Base-by-base conservation (phyloP, 305 asterid genomes). In the Fraxinus dipetala region DNA sequence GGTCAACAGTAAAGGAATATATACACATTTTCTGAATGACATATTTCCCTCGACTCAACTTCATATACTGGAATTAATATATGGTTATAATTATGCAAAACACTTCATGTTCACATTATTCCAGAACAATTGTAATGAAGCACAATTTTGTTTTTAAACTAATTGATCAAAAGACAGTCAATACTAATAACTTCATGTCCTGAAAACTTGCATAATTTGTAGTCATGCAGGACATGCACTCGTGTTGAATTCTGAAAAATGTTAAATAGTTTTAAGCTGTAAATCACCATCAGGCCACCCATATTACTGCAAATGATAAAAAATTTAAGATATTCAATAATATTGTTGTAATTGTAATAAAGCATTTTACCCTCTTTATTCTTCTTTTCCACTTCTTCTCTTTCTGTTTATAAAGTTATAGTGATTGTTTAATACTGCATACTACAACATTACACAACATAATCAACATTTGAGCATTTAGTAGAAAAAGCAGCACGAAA, bases 1-100 rank as follows among this genome's bases (percentile, higher is more conserved):
- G 95, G 89, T 83, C 86, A 88, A 82, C 85, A 13, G 22, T 30
- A n/a, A 30, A 69, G 40, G n/a, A 69, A 14, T 69, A 11, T 30
- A 30, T 69, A 30, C 22, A 14, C 75, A 31, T 30, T 28, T 69
- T 69, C 36, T 28, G 38, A 18, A 28, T 67, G 40, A 30, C 40
- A 30, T 30, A 30, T 14, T 30, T 0, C 24, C 75, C 38, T 4
- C 18, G 8, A 30, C 16, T 69, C 22, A 69, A 69, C 10, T 69
- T 14, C n/a, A 69, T 28, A 30, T 31, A 31, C 9, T 11, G 20
- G 18, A 28, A 28, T 5, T 69, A 13, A 69, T 30, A 22, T 16
- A 51, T 51, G 20, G 22, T 51, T 16, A 51, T 63, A 63, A 63
- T 8, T 7, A 63, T 24, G 34, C 35, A 65, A 65, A 4, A 28